These are phyloP conservation scores for Omphalotus olearius DNA, from an alignment of 1,284 basidiomycete species.

Conservation along the genomic window DNA sequence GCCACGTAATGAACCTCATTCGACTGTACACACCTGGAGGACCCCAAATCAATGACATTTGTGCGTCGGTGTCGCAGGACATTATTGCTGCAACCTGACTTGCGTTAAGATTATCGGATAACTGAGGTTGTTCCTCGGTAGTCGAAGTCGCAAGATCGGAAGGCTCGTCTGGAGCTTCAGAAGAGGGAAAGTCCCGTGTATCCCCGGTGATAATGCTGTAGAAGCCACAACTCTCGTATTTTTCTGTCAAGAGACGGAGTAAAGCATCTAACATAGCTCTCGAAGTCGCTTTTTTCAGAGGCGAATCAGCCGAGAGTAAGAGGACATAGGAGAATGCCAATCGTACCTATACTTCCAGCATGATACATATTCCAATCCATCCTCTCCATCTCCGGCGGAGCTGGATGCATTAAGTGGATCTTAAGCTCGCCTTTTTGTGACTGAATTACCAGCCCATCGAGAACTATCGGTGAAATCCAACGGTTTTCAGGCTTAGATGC, in stretches of 20 bases:
- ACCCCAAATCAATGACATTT: conserved; percentile 59
- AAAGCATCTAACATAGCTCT: conserved; percentile 63
- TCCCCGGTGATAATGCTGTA: conserved; percentile 27
- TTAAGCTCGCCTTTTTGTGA: conserved; percentile 48
- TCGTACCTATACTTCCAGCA: conserved; percentile 50
- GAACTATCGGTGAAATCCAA: conserved; percentile 37
- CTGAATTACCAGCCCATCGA: conserved; percentile 53
- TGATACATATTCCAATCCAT: conserved; percentile 64
- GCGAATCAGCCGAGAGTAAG: not conserved
- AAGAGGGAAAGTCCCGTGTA: not conserved
- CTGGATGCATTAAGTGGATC: conserved; percentile 48
- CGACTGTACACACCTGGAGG: conserved; percentile 44
- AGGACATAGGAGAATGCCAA: conserved; percentile 14
- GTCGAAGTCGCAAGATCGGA: not conserved
- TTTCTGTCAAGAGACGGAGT: conserved; percentile 37
- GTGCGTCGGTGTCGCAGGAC: conserved; percentile 27
- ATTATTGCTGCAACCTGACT: conserved; percentile 49
- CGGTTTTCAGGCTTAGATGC: conserved; percentile 50
- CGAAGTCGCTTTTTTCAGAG: conserved; percentile 40
- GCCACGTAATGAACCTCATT: not conserved
- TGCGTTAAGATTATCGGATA: conserved; percentile 34
- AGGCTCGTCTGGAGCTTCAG: no score
- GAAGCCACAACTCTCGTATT: conserved; percentile 44
- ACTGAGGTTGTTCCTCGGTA: conserved; percentile 6
- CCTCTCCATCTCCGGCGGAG: conserved; percentile 50